Evolutionary conservation across 495 filamentous ascomycete species (phyloP).

Genomic region (Thermothielavioides terrestris): DNA sequence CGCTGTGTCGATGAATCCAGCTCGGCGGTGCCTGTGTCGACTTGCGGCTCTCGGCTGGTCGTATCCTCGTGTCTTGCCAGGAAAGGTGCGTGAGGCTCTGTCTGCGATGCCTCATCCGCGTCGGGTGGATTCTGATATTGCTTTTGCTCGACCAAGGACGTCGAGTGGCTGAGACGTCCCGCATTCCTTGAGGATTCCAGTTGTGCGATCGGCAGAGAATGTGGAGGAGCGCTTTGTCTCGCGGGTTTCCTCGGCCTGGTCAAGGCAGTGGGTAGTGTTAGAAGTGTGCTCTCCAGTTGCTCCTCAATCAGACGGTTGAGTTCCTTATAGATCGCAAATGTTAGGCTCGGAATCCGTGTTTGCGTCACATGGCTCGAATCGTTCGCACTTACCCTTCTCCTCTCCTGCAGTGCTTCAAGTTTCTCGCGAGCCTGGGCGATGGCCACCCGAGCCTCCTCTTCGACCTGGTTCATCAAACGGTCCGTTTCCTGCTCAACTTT

Average conservation of each 20-base stretch:
- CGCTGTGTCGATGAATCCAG: not conserved
- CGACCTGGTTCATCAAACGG: slow-evolving; percentile 20
- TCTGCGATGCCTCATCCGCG: not conserved
- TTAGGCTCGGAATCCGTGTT: too few relatives aligned
- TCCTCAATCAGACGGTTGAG: slow-evolving; percentile 32
- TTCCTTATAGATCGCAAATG: slow-evolving; percentile 24
- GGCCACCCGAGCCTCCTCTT: slow-evolving; percentile 20
- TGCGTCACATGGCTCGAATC: too few relatives aligned
- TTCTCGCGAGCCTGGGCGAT: slow-evolving; percentile 19
- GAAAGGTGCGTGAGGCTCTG: too few relatives aligned
- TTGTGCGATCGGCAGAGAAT: not conserved
- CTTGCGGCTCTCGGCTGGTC: not conserved
- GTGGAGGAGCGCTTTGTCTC: not conserved
- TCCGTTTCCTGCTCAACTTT: slow-evolving; percentile 26
- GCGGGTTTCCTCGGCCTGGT: slow-evolving; percentile 10
- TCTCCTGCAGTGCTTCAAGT: slow-evolving; percentile 24
- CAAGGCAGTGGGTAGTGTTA: slow-evolving; percentile 2
- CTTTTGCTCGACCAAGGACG: too few relatives aligned
- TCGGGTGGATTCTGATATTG: not conserved
- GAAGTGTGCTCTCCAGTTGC: slow-evolving; percentile 21
- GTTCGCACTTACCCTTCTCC: slow-evolving; percentile 23
- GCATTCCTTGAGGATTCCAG: not conserved
- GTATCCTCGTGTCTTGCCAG: not conserved
- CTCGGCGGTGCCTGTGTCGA: too few relatives aligned
- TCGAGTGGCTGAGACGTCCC: not conserved